A percentile compares a stretch with the other conserved stretches of the same genome.
Conservation (phyloP, 148 eudicot species). For the Dysphania ambrosioides region DNA sequence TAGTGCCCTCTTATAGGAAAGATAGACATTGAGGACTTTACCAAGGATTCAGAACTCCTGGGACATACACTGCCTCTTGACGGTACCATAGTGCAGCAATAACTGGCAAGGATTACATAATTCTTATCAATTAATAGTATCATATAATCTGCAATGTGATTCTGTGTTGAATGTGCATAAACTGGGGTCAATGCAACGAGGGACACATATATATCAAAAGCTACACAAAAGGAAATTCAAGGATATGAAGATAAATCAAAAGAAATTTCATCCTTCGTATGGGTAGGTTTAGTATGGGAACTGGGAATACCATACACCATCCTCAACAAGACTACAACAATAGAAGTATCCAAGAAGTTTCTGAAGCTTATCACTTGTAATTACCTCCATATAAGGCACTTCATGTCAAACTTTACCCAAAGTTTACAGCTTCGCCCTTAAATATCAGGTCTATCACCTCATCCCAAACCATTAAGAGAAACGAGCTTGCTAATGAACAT, state of each 20-base stretch:
- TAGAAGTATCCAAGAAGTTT: not conserved
- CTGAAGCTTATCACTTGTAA: not conserved
- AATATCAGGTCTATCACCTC: too few relatives aligned
- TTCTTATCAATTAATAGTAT: not conserved
- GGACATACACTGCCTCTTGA: constrained; percentile 80
- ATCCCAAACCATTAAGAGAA: not conserved
- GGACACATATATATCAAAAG: too few relatives aligned
- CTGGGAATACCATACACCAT: not conserved
- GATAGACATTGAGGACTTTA: constrained; percentile 38
- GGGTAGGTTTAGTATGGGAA: not conserved
- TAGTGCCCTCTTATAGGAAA: constrained; percentile 53
- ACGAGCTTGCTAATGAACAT: not conserved
- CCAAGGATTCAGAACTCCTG: constrained; percentile 50
- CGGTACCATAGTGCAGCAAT: constrained; percentile 89
- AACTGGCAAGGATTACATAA: constrained; percentile 51
- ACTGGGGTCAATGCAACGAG: too few relatives aligned
- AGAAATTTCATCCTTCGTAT: too few relatives aligned
- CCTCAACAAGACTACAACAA: not conserved
- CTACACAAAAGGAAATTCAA: not conserved
- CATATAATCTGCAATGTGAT: not conserved
- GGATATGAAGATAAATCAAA: not conserved
- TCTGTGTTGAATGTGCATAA: not conserved
- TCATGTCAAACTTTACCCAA: not conserved
- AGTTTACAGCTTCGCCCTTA: too few relatives aligned
- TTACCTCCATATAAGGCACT: not conserved